A percentile compares a stretch with the other conserved stretches of the same genome.
phyloP scores from a whole-genome alignment of 2,329 filamentous ascomycete species.

The Fusarium proliferatum region DNA sequence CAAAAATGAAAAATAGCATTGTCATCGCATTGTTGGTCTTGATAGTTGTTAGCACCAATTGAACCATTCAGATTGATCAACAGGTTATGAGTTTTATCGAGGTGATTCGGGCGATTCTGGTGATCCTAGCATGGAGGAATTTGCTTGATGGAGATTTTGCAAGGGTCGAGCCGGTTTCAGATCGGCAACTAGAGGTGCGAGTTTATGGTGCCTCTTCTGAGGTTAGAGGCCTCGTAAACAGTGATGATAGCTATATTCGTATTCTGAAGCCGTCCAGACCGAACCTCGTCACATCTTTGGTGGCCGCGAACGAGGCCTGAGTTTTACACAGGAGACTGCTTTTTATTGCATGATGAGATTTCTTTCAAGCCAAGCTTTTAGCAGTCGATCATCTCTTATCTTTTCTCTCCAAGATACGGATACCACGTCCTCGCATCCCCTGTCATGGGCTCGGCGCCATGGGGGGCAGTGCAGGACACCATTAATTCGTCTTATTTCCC shows the following conservation, averaged over 20 bases:
- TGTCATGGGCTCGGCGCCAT: constrained; percentile 35
- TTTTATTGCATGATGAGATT: neutral
- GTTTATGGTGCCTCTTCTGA: constrained; percentile 1
- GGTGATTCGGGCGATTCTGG: constrained; percentile 4
- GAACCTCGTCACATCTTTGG: neutral
- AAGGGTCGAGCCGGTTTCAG: constrained; percentile 33
- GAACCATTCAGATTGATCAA: neutral
- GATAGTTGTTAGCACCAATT: neutral
- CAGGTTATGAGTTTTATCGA: neutral
- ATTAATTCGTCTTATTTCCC: constrained; percentile 26
- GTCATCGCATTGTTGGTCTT: neutral
- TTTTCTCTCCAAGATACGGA: neutral
- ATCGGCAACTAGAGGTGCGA: constrained; percentile 11
- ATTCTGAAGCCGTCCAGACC: neutral
- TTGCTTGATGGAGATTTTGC: constrained; percentile 16
- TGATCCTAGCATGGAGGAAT: neutral
- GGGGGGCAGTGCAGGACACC: constrained; percentile 31
- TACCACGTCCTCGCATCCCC: constrained; percentile 15
- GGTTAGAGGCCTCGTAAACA: neutral
- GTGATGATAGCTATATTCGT: neutral
- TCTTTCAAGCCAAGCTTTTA: neutral
- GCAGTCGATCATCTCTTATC: neutral
- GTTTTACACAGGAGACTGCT: neutral
- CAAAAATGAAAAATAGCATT: constrained; percentile 25
- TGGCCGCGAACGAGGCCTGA: neutral